These are phyloP conservation scores for Eleusine coracana DNA, from an alignment of 176 grass and related monocot genomes.

Conservation along the genomic window DNA sequence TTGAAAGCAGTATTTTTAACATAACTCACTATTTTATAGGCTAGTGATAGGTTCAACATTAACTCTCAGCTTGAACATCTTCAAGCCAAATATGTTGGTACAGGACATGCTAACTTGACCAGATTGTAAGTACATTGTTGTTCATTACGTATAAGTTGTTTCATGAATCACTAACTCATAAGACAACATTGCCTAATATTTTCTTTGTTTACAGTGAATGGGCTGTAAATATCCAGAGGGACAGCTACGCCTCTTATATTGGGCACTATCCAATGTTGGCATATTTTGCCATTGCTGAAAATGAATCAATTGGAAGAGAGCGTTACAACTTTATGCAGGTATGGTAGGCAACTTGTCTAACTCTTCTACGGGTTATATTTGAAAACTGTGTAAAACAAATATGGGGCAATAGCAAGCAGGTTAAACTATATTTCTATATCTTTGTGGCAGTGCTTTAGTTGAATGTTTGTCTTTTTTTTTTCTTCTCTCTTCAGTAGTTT, in stretches of 20 bases:
- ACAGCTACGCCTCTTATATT: constrained; percentile 91
- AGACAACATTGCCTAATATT: constrained; percentile 5
- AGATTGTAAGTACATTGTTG: constrained; percentile 72
- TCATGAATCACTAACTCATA: neutral
- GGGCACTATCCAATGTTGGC: constrained; percentile 81
- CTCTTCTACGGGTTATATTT: neutral
- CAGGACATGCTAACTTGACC: constrained; percentile 84
- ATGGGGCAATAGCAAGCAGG: too few relatives aligned
- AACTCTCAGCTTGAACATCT: constrained; percentile 99
- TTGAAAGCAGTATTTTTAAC: neutral
- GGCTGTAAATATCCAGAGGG: constrained; percentile 87
- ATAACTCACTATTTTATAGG: constrained; percentile 46
- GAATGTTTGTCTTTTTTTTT: neutral
- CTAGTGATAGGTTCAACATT: constrained; percentile 95
- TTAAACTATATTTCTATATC: too few relatives aligned
- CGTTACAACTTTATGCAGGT: constrained; percentile 89
- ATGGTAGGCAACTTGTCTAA: constrained; percentile 5
- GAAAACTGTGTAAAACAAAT: neutral
- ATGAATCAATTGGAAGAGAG: constrained; percentile 94
- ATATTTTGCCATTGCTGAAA: constrained; percentile 81
- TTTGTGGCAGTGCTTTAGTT: too few relatives aligned
- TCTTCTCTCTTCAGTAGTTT: neutral
- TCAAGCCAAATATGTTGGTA: constrained; percentile 96
- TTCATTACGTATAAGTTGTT: constrained; percentile 10
- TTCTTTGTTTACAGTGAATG: constrained; percentile 70